Percentiles rank a stretch among this genome's conserved stretches.
Evolutionary conservation across 805 yeast genomes (phyloP).

Genomic region (Ogataea minuta): DNA sequence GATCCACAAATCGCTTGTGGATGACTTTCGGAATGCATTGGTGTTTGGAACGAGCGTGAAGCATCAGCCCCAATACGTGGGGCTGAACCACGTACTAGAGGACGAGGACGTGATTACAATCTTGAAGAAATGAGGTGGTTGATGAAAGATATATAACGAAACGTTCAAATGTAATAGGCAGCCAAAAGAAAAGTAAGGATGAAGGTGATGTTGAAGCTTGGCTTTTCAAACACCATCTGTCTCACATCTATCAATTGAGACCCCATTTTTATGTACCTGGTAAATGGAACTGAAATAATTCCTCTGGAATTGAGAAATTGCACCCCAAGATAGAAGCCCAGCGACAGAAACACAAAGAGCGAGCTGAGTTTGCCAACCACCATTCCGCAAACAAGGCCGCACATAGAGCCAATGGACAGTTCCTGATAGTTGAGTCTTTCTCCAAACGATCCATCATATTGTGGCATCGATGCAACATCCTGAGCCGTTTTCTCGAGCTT

Average conservation of each 20-base stretch:
- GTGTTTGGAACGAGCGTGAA: conserved; percentile 94
- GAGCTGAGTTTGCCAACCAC: conserved; percentile 60
- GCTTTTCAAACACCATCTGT: conserved; percentile 53
- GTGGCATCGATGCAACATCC: conserved; percentile 19
- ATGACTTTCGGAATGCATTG: conserved; percentile 88
- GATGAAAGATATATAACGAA: background rate
- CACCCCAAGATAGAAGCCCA: conserved; percentile 42
- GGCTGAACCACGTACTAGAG: conserved; percentile 74
- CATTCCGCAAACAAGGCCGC: conserved; percentile 58
- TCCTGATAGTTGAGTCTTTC: conserved; percentile 58
- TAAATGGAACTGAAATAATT: conserved; percentile 45
- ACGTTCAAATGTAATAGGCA: conserved; percentile 44
- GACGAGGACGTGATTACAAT: conserved; percentile 98
- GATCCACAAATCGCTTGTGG: conserved; percentile 91
- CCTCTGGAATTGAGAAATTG: conserved; percentile 60
- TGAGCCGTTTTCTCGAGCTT: conserved; percentile 15
- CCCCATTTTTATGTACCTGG: conserved; percentile 37
- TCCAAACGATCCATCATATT: conserved; percentile 38
- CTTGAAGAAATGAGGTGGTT: conserved; percentile 54
- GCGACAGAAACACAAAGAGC: conserved; percentile 47
- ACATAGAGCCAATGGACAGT: conserved; percentile 59
- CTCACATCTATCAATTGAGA: conserved; percentile 43
- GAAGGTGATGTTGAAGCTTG: conserved; percentile 61
- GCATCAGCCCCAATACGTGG: conserved; percentile 97
- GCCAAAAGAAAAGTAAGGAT: conserved; percentile 54